A percentile compares a stretch with the other conserved stretches of the same genome.
phyloP scores from a whole-genome alignment of 768 basidiomycete species.

The Tulasnella calospora region DNA sequence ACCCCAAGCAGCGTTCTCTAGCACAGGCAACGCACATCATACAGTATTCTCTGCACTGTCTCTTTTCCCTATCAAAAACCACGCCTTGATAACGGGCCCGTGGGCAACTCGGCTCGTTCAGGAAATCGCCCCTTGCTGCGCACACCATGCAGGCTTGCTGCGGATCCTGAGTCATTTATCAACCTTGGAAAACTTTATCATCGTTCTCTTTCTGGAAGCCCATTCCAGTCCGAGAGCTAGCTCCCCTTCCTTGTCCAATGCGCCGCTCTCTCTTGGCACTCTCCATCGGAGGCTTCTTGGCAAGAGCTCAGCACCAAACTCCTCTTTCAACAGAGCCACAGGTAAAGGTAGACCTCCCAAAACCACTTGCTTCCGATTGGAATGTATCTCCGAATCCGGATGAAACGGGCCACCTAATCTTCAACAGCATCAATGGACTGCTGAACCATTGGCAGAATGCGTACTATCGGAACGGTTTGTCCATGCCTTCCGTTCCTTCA shows the following conservation, averaged over 20 bases:
- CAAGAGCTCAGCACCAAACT: background rate
- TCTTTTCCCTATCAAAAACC: too few relatives aligned
- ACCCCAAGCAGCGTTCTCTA: background rate
- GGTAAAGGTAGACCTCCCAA: background rate
- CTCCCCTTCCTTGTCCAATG: background rate
- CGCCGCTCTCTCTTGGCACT: background rate
- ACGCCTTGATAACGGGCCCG: background rate
- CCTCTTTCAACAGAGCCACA: background rate
- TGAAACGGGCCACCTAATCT: constrained; percentile 23
- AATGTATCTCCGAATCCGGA: constrained; percentile 2
- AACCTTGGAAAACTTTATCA: background rate
- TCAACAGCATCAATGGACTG: constrained; percentile 17
- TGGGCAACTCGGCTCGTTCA: background rate
- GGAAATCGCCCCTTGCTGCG: background rate
- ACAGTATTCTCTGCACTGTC: background rate
- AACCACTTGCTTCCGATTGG: background rate
- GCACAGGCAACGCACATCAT: background rate
- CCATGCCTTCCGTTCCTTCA: background rate
- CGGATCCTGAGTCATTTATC: background rate
- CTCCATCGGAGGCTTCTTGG: background rate
- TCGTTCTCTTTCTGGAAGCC: background rate
- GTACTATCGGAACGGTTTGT: constrained; percentile 23
- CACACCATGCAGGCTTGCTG: background rate
- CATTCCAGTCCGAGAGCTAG: background rate
- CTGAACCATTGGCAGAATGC: constrained; percentile 24